Base-by-base conservation (phyloP, 768 basidiomycete genomes). In the Russula emetica region DNA sequence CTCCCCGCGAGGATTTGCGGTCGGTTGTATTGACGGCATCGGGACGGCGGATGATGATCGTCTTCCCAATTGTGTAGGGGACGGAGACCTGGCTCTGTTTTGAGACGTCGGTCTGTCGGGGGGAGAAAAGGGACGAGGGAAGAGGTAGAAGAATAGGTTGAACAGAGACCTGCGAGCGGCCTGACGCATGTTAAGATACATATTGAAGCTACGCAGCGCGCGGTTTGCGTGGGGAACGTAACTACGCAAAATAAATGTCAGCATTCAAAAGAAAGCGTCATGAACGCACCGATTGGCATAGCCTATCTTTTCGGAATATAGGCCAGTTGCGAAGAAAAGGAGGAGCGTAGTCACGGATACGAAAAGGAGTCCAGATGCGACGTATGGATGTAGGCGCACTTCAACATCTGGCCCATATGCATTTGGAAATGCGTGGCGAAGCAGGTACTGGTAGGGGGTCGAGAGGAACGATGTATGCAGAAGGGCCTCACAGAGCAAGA, bases 211-310 rank as follows among this genome's bases (percentile, higher is more conserved):
- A 20, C 96, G 85, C 16, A 99, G 80, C 0, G 94, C 86, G 52
- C 87, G 84, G 74, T 98, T 99, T 9, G 95, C 93, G 69, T 98
- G 95, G 1, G 94, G 94, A 30, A 98, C 92, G 71, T 98, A 99
- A 77, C 96, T 98, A 72, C 30, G 47, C 62, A 59, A 62, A 20
- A 61, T 59, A 51, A 51, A 54, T 60, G 38, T 50, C 55, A n/a
- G 53, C 28, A 54, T 34, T 13, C 30, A 20, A 61, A 62, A 18
- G 32, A 24, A 50, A 52, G 30, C 49, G n/a, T n/a, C 45, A 62
- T 45, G 34, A 56, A 78, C 89, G 70, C 73, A 95, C 95, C 88
- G 88, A 77, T 97, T 94, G 22, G 96, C 94, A 73, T 97, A 98
- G 4, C 85, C 90, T 70, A 98, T 95, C 78, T 96, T 95, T 74